phyloP scores from a whole-genome alignment of 1,139 yeast genomes.

The Blastobotrys indianensis region DNA sequence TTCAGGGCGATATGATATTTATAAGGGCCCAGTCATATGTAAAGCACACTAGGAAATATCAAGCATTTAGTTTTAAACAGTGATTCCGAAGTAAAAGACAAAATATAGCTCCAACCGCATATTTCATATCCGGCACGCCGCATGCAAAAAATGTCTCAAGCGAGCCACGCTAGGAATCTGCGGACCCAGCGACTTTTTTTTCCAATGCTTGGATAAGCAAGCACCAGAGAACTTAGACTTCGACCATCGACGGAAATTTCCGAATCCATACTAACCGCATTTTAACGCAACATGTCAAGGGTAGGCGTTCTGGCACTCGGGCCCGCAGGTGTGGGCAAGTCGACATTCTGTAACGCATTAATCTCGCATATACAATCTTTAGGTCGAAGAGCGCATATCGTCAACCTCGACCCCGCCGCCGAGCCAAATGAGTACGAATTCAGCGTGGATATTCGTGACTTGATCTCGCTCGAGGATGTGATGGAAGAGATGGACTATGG shows the following conservation, averaged over 20 bases:
- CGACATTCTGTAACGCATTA: constrained; percentile 80
- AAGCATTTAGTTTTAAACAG: no score
- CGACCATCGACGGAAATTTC: neutral
- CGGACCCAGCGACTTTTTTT: no score
- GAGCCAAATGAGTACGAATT: constrained; percentile 89
- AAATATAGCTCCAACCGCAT: no score
- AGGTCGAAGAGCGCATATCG: constrained; percentile 91
- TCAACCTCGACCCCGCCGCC: constrained; percentile 96
- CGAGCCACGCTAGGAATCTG: neutral
- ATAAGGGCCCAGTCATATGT: no score
- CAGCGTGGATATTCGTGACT: constrained; percentile 85
- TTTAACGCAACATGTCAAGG: constrained; percentile 60
- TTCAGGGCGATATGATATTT: no score
- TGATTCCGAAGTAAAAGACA: no score
- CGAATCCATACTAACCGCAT: neutral
- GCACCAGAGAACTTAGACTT: no score
- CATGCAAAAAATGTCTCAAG: neutral
- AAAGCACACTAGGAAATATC: no score
- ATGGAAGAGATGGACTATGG: constrained; percentile 94
- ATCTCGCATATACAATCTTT: constrained; percentile 83
- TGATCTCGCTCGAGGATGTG: constrained; percentile 89
- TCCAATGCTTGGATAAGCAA: neutral
- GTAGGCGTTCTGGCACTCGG: constrained; percentile 95
- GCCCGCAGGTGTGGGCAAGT: constrained; percentile 95
- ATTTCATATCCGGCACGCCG: neutral